Evolutionary conservation across 441 rosid genomes (phyloP).

Genomic region (Monsonia emarginata): DNA sequence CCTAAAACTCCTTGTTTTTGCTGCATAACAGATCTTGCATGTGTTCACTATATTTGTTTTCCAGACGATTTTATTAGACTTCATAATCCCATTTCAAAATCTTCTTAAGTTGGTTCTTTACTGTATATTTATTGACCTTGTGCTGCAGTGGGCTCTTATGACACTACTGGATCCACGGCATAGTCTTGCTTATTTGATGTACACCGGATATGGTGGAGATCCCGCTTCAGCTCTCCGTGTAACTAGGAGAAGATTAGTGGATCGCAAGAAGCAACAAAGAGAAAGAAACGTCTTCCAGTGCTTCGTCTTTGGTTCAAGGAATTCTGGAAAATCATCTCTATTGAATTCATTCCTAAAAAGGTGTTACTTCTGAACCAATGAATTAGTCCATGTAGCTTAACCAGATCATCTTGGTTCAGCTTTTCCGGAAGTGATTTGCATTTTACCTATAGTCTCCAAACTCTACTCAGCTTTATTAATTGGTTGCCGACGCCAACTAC

Average conservation of each 20-base stretch:
- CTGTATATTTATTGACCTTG: conserved; percentile 18
- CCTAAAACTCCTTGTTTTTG: background rate
- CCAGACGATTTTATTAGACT: conserved; percentile 9
- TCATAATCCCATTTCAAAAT: conserved; percentile 11
- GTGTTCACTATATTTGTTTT: conserved; percentile 6
- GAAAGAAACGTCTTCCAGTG: conserved; percentile 55
- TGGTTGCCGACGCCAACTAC: conserved; percentile 21
- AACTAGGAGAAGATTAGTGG: conserved; percentile 45
- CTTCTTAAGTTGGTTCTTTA: conserved; percentile 13
- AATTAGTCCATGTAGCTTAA: conserved; percentile 4
- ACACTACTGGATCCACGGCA: conserved; percentile 43
- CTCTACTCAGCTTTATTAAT: conserved; percentile 7
- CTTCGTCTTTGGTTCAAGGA: conserved; percentile 59
- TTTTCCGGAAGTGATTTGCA: conserved; percentile 7
- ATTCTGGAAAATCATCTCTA: conserved; percentile 54
- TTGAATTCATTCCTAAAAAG: conserved; percentile 55
- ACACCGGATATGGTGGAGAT: conserved; percentile 51
- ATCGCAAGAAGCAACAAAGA: conserved; percentile 57
- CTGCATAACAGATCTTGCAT: background rate
- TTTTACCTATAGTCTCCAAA: background rate
- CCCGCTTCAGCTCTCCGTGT: conserved; percentile 45
- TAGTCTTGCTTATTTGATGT: conserved; percentile 52
- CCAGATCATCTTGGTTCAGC: conserved; percentile 9
- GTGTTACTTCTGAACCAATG: conserved; percentile 24
- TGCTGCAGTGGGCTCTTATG: conserved; percentile 70